Evolutionary conservation across 148 eudicot genomes (phyloP), one percentile per base, ranked within the genome.

Genomic region (Limonium bicolor): DNA sequence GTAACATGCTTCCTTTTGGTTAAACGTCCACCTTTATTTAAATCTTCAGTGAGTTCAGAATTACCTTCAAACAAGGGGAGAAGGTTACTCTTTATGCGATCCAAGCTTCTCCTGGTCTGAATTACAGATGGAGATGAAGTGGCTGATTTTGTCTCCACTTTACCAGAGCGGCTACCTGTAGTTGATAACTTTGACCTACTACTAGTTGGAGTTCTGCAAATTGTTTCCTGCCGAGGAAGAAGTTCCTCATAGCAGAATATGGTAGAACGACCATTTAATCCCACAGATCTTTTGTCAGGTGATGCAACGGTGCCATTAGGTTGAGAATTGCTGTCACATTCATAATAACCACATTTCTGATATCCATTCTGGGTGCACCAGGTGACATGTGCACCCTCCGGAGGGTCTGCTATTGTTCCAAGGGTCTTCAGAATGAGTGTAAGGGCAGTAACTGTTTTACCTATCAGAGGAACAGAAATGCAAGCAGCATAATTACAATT

Each of bases 361-460:
- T 77, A 66, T 53, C 63, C 69, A 48, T 71, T 71, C 53, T 72
- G 84, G 11, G 51, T 51, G 54, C 84, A 80, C 94, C 92, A 88
- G 46, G 53, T 43, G 27, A 72, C 51, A 41, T 72, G 62, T 36
- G 57, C 75, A 24, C 72, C 82, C 57, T 70, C 76, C 12, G 94
- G 94, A 6, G 87, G 77, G 5, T 68, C 77, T 36, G 94, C 92
- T 49, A 77, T 20, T 43, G 87, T 75, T 64, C 97, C 97, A 61
- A 70, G 94, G 26, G 94, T 73, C 77, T 88, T 88, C 64, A 88
- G 51, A 63, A 88, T 77, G 46, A 88, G 82, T 25, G 97, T 80
- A 45, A 88, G 92, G 41, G 97, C 78, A 7, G 97, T 83, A 25
- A 88, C 73, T 36, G 97, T 88, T 70, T 88, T 88, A 60, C 47